phyloP scores from a whole-genome alignment of 352 stramenopile species.

The Phytophthora chlamydospora region DNA sequence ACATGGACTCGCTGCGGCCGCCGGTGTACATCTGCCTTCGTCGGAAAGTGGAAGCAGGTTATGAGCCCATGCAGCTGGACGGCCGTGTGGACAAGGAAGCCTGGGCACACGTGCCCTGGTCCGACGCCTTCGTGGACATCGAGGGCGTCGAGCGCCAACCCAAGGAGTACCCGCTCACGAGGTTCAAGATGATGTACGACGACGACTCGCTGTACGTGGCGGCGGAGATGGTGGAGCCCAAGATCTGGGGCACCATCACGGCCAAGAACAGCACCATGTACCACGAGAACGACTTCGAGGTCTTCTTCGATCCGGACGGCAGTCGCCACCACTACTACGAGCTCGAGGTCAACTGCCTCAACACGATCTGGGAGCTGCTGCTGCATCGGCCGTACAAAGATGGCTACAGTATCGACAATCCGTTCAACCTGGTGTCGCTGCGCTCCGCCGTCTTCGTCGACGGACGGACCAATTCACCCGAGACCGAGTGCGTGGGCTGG shows the following conservation, averaged over 20 bases:
- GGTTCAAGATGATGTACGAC: slow-evolving; percentile 88
- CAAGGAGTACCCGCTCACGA: slow-evolving; percentile 52
- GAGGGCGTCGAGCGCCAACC: slow-evolving; percentile 56
- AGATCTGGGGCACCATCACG: slow-evolving; percentile 80
- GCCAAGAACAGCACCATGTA: slow-evolving; percentile 82
- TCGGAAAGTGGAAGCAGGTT: slow-evolving; percentile 41
- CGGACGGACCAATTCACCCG: slow-evolving; percentile 75
- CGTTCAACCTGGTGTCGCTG: slow-evolving; percentile 61
- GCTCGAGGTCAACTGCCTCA: slow-evolving; percentile 92
- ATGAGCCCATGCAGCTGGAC: slow-evolving; percentile 51
- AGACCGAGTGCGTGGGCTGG: slow-evolving; percentile 71
- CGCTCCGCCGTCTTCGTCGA: slow-evolving; percentile 66
- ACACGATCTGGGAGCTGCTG: slow-evolving; percentile 92
- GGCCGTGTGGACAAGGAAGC: slow-evolving; percentile 68
- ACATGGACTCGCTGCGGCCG: slow-evolving; percentile 69
- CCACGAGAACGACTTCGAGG: slow-evolving; percentile 94
- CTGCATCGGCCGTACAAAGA: slow-evolving; percentile 90
- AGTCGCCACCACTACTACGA: slow-evolving; percentile 92
- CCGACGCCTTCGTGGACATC: slow-evolving; percentile 80
- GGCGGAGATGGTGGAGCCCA: slow-evolving; percentile 65
- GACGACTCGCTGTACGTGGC: slow-evolving; percentile 72
- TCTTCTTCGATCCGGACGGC: slow-evolving; percentile 91
- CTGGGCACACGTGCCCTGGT: slow-evolving; percentile 76
- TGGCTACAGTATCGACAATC: slow-evolving; percentile 80
- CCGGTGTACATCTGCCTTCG: slow-evolving; percentile 76